A percentile compares a stretch with the other conserved stretches of the same genome.
Conservation (phyloP, 2,329 filamentous ascomycete genomes). For the Erysiphe pulchra region DNA sequence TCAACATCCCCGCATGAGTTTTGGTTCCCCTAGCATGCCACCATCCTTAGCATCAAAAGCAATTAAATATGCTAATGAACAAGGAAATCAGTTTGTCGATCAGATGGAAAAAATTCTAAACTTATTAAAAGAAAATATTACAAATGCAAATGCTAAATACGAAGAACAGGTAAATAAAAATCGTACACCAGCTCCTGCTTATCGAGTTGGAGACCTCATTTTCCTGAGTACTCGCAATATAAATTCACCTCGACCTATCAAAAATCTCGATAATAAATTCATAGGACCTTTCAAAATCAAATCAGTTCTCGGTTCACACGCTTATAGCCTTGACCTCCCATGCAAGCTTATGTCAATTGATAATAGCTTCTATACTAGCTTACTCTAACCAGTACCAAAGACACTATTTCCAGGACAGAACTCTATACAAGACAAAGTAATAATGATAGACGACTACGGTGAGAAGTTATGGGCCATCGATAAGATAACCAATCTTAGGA, state of each 20-base stretch:
- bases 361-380: background rate
- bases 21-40: background rate
- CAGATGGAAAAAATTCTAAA: background rate
- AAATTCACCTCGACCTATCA: background rate
- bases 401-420: background rate
- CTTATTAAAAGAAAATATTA: background rate
- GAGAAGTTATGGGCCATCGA: background rate
- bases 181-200: background rate
- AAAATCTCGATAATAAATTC: background rate
- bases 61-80: background rate
- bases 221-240: background rate
- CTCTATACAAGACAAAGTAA: background rate
- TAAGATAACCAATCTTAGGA: background rate
- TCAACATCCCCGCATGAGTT: slow-evolving; percentile 1
- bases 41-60: background rate
- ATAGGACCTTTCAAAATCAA: background rate
- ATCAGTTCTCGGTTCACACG: background rate
- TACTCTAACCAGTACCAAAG: background rate
- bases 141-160: background rate
- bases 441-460: background rate
- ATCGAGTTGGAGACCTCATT: background rate
- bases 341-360: background rate
- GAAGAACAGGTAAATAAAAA: no score
- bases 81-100: background rate
- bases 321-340: background rate